Base-by-base conservation (phyloP, 2,329 filamentous ascomycete genomes). In the Zymoseptoria crescenta region DNA sequence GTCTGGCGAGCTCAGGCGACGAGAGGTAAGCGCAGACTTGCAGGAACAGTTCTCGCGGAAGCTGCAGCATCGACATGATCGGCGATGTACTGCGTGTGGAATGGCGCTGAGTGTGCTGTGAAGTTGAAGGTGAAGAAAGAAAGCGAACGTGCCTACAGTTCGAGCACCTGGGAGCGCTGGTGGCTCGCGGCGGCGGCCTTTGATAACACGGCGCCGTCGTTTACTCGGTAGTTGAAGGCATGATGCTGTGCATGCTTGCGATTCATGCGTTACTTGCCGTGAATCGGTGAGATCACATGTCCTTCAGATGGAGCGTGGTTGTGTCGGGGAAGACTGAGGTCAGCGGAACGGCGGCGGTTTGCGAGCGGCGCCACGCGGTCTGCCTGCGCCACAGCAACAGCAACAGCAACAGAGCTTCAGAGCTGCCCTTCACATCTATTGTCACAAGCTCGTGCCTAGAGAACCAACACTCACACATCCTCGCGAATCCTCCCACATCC, bases 31-130 rank as follows among this genome's bases (percentile, higher is more conserved):
- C 52, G 59, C 62, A 65, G 9, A 67, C 55, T 54, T 58, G 54
- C 4, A 68, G 57, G 29, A 63, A 68, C 8, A 68, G 61, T 62
- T 68, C 66, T 9, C 64, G 62, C 1, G 63, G 65, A n/a, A 65
- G 60, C 7, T 62, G 56, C 21, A 66, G 59, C 55, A 67, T 55
- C 7, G 53, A n/a, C 54, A 59, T 61, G 30, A 16, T 35, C 20
- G 3, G 28, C 13, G 16, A 6, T 28, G 50, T 58, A 45, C 29
- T 55, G 52, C 20, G 9, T 48, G 7, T 48, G 45, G 30, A 13
- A 35, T 35, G 30, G n/a, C n/a, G 30, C 30, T 35, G 30, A 13
- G 8, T 35, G 30, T 2, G 30, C 30, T 13, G 30, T 35, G 30
- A 35, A 13, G 5, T 1, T 13, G 9, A 35, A 35, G 1, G 8